These are phyloP conservation scores for Apium graveolens DNA, from an alignment of 129 eudicot species.

Conservation along the genomic window DNA sequence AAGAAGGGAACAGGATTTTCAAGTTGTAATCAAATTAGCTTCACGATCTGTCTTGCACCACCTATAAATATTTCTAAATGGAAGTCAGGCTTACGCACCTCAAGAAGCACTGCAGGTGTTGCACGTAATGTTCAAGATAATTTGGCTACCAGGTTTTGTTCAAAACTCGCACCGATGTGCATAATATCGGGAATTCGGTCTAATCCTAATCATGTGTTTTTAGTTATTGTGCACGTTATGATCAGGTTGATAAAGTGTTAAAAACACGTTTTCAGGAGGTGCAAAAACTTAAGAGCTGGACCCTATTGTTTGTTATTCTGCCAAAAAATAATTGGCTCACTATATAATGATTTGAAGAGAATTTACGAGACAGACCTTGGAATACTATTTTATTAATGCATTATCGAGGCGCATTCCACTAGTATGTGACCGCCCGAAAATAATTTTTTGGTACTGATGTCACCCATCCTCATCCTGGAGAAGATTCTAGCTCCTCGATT, in stretches of 20 bases:
- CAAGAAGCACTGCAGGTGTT: slow-evolving; percentile 92
- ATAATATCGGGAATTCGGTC: slow-evolving; percentile 68
- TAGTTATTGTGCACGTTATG: slow-evolving; percentile 51
- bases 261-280: slow-evolving; percentile 68
- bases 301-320: slow-evolving; percentile 65
- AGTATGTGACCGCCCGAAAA: slow-evolving; percentile 74
- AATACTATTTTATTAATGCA: slow-evolving; percentile 86
- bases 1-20: slow-evolving; percentile 72
- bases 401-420: slow-evolving; percentile 75
- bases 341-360: slow-evolving; percentile 78
- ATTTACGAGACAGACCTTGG: slow-evolving; percentile 96
- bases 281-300: slow-evolving; percentile 70
- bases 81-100: slow-evolving; percentile 90
- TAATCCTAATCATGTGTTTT: slow-evolving; percentile 60
- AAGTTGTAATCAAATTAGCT: slow-evolving; percentile 81
- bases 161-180: slow-evolving; percentile 83
- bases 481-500: slow-evolving; percentile 90
- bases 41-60: slow-evolving; percentile 89
- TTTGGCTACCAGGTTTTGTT: slow-evolving; percentile 51
- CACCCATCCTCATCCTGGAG: slow-evolving; percentile 82
- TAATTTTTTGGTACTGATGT: slow-evolving; percentile 98
- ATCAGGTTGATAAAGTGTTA: slow-evolving; percentile 65
- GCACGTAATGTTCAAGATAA: slow-evolving; percentile 66
- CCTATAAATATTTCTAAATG: slow-evolving; percentile 62
- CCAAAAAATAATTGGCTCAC: slow-evolving; percentile 88